Base-by-base conservation (phyloP, 106 monocot genomes). In the Platanthera guangdongensis region DNA sequence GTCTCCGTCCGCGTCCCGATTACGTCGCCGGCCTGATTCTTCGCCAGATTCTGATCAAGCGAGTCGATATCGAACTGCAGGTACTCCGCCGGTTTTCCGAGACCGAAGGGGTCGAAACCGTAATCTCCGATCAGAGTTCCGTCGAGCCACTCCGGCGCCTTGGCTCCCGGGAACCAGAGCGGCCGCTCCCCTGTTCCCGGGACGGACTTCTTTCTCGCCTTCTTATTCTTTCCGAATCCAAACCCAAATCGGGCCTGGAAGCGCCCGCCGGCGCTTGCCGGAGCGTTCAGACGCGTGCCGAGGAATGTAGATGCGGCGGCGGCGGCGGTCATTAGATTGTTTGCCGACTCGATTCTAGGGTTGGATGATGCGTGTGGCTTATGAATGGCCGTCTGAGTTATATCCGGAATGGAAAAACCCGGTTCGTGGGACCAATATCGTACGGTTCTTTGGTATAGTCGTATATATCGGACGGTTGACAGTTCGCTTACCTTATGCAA, bases 81-180 rank as follows among this genome's bases (percentile, higher is more conserved):
- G 85, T 95, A 95, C 90, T 95, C 92, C 5, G 86, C 95, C 13
- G 95, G 95, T 81, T 95, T 95, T 6, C 95, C 95, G 4, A 95
- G 90, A 1, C 95, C 95, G 57, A 90, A 90, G 1, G 95, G 95
- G 81, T 95, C 95, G 77, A 95, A 95, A 10, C 95, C 95, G 21
- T 95, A 95, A 80, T 95, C 95, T 0, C 95, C 95, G 14, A 95
- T 83, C 3, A 92, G 80, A 19, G 85, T 75, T 0, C 95, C 95
- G 68, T 95, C 95, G 4, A 95, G 88, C 83, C 84, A 95, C 11
- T 90, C 92, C 2, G 95, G 95, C 5, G 95, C 81, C 82, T 79
- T 76, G 28, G 95, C 95, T 0, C 95, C 95, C 0, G 95, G 95
- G 73, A 59, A 95, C 95, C 95, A 95, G 54, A 95, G 83, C 15